Percentiles rank a stretch among this genome's conserved stretches.
phyloP scores from a whole-genome alignment of 345 rosid genomes.

The Citrus hindsii region DNA sequence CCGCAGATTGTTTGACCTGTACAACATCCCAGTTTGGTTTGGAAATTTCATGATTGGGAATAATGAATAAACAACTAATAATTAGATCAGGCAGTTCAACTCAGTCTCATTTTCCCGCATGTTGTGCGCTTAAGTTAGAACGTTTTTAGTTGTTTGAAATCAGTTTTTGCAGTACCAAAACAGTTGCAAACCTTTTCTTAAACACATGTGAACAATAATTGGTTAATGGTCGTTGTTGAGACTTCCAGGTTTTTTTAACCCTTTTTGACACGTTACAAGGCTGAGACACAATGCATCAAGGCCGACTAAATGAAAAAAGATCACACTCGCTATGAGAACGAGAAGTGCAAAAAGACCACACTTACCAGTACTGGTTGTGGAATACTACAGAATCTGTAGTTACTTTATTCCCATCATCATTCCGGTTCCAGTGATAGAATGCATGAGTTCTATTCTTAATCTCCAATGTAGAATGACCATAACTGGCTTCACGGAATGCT shows the following conservation, averaged over 20 bases:
- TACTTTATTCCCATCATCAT: slow-evolving; percentile 39
- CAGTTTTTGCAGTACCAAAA: neutral
- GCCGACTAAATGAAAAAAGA: neutral
- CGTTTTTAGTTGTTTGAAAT: neutral
- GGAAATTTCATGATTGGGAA: neutral
- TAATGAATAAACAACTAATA: neutral
- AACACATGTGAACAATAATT: neutral
- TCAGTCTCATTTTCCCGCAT: neutral
- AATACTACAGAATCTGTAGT: slow-evolving; percentile 34
- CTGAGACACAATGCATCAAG: neutral
- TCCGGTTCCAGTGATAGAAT: slow-evolving; percentile 50
- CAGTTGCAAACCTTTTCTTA: neutral
- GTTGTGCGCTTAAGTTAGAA: neutral
- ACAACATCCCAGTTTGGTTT: neutral
- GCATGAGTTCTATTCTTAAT: slow-evolving; percentile 56
- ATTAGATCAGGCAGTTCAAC: neutral
- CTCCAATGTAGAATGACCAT: slow-evolving; percentile 54
- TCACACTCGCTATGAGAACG: neutral
- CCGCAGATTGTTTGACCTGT: slow-evolving; percentile 10
- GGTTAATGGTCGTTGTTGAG: neutral
- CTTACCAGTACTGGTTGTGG: slow-evolving; percentile 39
- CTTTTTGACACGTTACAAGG: neutral
- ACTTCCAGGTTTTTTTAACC: neutral
- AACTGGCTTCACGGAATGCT: slow-evolving; percentile 57
- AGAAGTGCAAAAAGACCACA: neutral